phyloP scores from a whole-genome alignment of 345 rosid species.

The Syzygium jambos region DNA sequence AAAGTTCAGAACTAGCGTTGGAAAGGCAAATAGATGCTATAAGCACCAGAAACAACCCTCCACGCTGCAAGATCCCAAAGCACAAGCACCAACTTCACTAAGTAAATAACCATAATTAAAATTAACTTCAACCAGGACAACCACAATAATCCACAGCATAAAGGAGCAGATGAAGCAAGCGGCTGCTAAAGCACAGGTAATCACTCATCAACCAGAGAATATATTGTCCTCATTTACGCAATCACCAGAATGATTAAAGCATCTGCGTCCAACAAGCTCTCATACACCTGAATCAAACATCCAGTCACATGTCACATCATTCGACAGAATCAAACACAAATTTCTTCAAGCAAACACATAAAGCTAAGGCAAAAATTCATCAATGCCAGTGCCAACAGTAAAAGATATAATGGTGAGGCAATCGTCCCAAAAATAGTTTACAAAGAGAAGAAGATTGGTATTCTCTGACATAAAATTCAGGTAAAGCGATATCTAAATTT shows the following conservation, averaged over 20 bases:
- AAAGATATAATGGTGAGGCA: background rate
- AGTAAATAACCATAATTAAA: background rate
- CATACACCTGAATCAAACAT: conserved; percentile 84
- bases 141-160: conserved; percentile 26
- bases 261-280: conserved; percentile 77
- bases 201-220: conserved; percentile 65
- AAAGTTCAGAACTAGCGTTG: background rate
- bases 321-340: conserved; percentile 3
- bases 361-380: background rate
- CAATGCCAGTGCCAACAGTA: background rate
- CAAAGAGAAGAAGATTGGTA: background rate
- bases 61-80: background rate
- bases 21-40: background rate
- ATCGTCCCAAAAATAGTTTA: background rate
- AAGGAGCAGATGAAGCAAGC: conserved; percentile 40
- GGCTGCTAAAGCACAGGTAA: conserved; percentile 45
- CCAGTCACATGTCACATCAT: conserved; percentile 66
- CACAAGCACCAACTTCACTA: background rate
- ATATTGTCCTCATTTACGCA: conserved; percentile 55
- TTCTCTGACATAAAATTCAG: background rate
- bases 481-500: background rate
- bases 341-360: background rate
- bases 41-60: background rate
- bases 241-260: conserved; percentile 91
- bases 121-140: conserved; percentile 1